phyloP scores from a whole-genome alignment of 1,139 yeast genomes.

The Wickerhamomyces sp. region DNA sequence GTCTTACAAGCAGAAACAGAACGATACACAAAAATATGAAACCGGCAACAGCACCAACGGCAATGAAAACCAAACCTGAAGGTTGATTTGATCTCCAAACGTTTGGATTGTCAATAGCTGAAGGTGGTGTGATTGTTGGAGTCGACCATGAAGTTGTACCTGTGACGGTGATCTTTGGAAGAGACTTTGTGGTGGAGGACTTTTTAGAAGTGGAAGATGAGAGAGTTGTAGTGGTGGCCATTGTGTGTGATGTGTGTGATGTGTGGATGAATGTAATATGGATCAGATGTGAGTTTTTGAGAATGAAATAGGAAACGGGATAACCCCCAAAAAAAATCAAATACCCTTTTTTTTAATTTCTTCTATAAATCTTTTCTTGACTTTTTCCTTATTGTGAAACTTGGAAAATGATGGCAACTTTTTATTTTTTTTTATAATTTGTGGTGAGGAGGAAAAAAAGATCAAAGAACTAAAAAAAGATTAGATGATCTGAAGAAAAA shows the following conservation, averaged over 20 bases:
- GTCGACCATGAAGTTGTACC: slow-evolving; percentile 32
- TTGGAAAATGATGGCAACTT: too few relatives aligned
- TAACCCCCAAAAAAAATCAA: too few relatives aligned
- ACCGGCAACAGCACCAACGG: slow-evolving; percentile 67
- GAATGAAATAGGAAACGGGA: too few relatives aligned
- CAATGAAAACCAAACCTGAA: slow-evolving; percentile 75
- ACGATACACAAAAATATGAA: slow-evolving; percentile 26
- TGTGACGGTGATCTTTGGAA: slow-evolving; percentile 25
- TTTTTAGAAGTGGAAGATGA: not conserved
- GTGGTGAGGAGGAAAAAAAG: too few relatives aligned
- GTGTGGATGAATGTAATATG: too few relatives aligned
- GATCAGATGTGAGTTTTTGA: too few relatives aligned
- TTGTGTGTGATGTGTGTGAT: slow-evolving; percentile 5
- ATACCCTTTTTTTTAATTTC: too few relatives aligned
- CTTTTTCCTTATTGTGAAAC: too few relatives aligned
- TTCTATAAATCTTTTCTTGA: too few relatives aligned
- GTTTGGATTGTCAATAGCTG: slow-evolving; percentile 55
- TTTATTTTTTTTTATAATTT: too few relatives aligned
- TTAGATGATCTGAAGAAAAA: too few relatives aligned
- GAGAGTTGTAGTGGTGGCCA: slow-evolving; percentile 3
- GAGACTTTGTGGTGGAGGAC: not conserved
- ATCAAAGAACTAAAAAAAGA: too few relatives aligned
- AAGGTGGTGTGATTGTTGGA: slow-evolving; percentile 63
- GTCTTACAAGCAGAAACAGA: slow-evolving; percentile 21
- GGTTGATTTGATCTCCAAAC: slow-evolving; percentile 47